Evolutionary conservation across 768 basidiomycete species (phyloP), one percentile per base, ranked within the genome.

Genomic region (Tricholoma hemisulphureum): DNA sequence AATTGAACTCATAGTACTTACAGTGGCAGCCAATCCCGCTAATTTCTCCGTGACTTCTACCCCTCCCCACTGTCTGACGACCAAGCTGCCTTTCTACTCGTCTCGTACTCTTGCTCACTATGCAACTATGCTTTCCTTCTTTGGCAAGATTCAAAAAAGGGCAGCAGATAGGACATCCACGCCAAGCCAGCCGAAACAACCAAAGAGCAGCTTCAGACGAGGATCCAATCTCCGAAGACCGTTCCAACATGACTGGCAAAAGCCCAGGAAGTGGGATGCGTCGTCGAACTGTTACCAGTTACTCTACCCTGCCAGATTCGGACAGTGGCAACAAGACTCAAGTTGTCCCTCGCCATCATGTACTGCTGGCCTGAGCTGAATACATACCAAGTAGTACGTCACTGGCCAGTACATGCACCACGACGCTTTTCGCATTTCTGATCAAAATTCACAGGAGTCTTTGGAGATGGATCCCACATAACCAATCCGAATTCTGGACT

Each of bases 401-500:
- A n/a, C n/a, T n/a, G n/a, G n/a, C n/a, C n/a, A n/a, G n/a, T n/a
- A n/a, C n/a, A n/a, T n/a, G n/a, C n/a, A n/a, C n/a, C n/a, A n/a
- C n/a, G n/a, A 23, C 21, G 21, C 24, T 13, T 1, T 13, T 14
- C 3, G 39, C 20, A 23, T 24, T 23, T 23, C 16, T 18, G 45
- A 2, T 11, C 10, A 26, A 45, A 45, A 8, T 37, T 55, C 11
- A 65, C 28, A 6, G 61, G 21, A 53, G 55, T 32, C 18, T 18
- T 28, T 11, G 10, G 61, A 89, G 88, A 84, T 84, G 18, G 86
- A 77, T 0, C 89, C 0, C 88, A 89, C 4, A 66, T 83, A 37
- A 88, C 78, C 13, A 88, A 89, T 65, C 67, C 91, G 41, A 91
- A 92, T 69, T 83, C 84, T 16, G 89, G 90, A 16, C 91, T 91